A percentile compares a stretch with the other conserved stretches of the same genome.
Conservation (phyloP, 2,329 filamentous ascomycete species). For the Septoria linicola region DNA sequence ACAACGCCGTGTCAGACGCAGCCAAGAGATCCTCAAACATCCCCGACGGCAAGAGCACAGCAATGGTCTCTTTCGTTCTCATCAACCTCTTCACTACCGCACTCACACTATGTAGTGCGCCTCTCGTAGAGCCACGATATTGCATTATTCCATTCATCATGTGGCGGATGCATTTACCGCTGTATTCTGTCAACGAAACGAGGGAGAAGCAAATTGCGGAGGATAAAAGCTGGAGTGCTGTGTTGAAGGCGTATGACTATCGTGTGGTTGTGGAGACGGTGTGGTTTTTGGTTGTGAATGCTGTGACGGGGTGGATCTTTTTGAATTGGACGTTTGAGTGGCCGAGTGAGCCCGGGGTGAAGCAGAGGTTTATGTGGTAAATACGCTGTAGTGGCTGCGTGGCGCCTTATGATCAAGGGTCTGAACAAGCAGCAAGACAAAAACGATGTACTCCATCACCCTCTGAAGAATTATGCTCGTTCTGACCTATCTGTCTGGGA, state of each 20-base stretch:
- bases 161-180: slow-evolving; percentile 78
- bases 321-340: slow-evolving; percentile 67
- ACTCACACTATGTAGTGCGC: slow-evolving; percentile 80
- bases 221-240: slow-evolving; percentile 4
- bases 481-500: too few species aligned
- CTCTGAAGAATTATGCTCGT: too few species aligned
- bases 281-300: slow-evolving; percentile 68
- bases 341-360: slow-evolving; percentile 57
- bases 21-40: slow-evolving; percentile 20
- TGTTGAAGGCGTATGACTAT: slow-evolving; percentile 39
- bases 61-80: slow-evolving; percentile 53
- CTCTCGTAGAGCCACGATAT: slow-evolving; percentile 91
- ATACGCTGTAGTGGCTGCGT: not conserved
- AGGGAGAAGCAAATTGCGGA: slow-evolving; percentile 4
- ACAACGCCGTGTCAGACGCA: slow-evolving; percentile 10
- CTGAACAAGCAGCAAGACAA: too few species aligned
- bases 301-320: slow-evolving; percentile 68
- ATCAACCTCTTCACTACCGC: slow-evolving; percentile 68
- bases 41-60: slow-evolving; percentile 30
- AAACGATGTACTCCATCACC: not conserved
- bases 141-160: slow-evolving; percentile 95
- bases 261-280: slow-evolving; percentile 61
- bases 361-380: slow-evolving; percentile 82
- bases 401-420: too few species aligned
- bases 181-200: slow-evolving; percentile 32